Evolutionary conservation across 1,284 basidiomycete species (phyloP), one percentile per base, ranked within the genome.

Genomic region (Malassezia nana): DNA sequence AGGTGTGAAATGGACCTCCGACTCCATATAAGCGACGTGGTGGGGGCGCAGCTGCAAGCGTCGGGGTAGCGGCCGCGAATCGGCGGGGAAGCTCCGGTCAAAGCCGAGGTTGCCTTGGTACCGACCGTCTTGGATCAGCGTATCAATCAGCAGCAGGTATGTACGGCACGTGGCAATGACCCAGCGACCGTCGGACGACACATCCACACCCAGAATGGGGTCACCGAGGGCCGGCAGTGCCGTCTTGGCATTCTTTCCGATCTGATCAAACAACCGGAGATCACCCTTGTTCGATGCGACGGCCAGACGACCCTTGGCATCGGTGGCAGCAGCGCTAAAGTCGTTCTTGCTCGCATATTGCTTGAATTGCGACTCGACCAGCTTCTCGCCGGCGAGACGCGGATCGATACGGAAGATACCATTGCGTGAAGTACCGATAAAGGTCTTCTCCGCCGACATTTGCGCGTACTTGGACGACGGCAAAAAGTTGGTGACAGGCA

Each of bases 211-310:
- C 46, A 89, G 76, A 68, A 98, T 95, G 38, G 92, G 89, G 76
- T 95, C 90, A 25, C 94, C 91, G 25, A 96, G 80, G 29, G 90
- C 87, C 24, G 92, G 89, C 43, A 98, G 78, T n/a, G 90, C 89
- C 18, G 94, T 98, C 82, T 98, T 99, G 30, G 94, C 94, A 67
- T 90, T 98, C 81, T 96, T 98, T 43, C 94, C 94, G 63, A 99
- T 88, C 48, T 84, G 80, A 75, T 99, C 94, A 67, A 92, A 99
- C 48, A 99, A 78, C 42, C 92, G 81, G 60, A 99, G 87, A 74
- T 98, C 94, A 57, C 94, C 94, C 78, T 95, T 98, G 76, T 89
- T 86, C 65, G 87, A 89, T 13, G 88, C 90, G 3, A 98, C 86
- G 1, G 90, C 94, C 49, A 99, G 79, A 72, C 86, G 85, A 22